These are phyloP conservation scores for Oemleria cerasiformis DNA, from an alignment of 306 rosid genomes.

Conservation along the genomic window DNA sequence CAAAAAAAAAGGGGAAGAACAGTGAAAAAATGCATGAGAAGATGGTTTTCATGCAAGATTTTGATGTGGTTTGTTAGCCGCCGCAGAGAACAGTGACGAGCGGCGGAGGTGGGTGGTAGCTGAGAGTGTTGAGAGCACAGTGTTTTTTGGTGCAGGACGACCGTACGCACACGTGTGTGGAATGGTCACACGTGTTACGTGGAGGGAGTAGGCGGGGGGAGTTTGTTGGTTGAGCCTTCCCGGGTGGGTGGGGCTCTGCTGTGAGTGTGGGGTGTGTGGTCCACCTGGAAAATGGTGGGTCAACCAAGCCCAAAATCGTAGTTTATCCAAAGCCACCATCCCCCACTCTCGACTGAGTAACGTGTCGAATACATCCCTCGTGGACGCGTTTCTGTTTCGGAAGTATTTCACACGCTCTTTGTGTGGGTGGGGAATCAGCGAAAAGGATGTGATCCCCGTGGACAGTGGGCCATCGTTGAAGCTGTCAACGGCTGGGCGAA, in stretches of 20 bases:
- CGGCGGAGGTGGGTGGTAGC: not conserved
- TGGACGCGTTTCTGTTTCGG: not conserved
- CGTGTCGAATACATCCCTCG: not conserved
- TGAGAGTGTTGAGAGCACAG: not conserved
- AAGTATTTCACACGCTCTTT: not conserved
- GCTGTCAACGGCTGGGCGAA: constrained; percentile 30
- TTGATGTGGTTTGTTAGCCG: not conserved
- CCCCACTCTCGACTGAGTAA: not conserved
- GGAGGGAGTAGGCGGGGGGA: constrained; percentile 15
- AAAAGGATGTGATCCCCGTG: constrained; percentile 22
- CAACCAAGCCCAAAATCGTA: constrained; percentile 15
- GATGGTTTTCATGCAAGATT: not conserved
- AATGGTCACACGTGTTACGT: constrained; percentile 14
- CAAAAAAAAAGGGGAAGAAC: not conserved
- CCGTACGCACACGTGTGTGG: not conserved
- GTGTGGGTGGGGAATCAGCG: not conserved
- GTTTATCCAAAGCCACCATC: not conserved
- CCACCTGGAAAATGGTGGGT: constrained; percentile 37
- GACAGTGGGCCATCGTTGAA: constrained; percentile 27
- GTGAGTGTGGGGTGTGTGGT: constrained; percentile 20
- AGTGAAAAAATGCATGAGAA: not conserved
- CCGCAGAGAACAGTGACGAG: not conserved
- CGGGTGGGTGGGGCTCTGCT: not conserved
- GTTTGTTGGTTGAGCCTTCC: constrained; percentile 19
- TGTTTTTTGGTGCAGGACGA: not conserved